Evolutionary conservation across 192 early-diverging fungal species (phyloP).

Genomic region (Coemansia sp.): DNA sequence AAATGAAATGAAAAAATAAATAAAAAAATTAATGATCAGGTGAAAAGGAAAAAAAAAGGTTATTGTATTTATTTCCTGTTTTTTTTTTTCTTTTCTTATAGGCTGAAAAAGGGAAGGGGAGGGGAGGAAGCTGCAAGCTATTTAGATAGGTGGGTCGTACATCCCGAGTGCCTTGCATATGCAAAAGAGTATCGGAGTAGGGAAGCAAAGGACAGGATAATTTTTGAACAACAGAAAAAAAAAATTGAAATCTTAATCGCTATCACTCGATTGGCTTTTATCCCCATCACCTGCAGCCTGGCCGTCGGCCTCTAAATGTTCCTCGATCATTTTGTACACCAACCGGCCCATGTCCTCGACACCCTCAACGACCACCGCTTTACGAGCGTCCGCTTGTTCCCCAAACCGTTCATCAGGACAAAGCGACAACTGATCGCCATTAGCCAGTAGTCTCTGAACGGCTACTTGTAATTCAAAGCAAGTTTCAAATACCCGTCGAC

Average conservation of each 20-base stretch:
- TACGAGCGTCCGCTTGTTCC: background rate
- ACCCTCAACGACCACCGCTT: constrained; percentile 12
- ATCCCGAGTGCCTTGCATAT: background rate
- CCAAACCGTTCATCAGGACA: constrained; percentile 59
- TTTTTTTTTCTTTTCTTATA: background rate
- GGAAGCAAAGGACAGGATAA: background rate
- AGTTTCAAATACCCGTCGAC: constrained; percentile 68
- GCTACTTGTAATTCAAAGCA: constrained; percentile 80
- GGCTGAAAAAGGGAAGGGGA: too few species aligned
- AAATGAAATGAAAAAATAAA: background rate
- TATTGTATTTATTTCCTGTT: background rate
- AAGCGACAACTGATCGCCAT: constrained; percentile 61
- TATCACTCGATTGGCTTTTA: background rate
- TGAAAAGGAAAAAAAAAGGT: background rate
- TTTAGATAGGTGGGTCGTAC: background rate
- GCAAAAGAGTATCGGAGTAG: background rate
- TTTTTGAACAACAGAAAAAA: background rate
- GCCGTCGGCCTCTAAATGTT: background rate
- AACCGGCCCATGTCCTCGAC: constrained; percentile 37
- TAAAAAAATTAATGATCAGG: background rate
- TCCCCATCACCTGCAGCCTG: too few species aligned
- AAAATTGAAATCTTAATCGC: background rate
- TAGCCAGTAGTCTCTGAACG: constrained; percentile 60
- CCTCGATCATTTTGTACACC: constrained; percentile 30
- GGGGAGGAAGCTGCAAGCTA: background rate